Evolutionary conservation across 1,284 basidiomycete species (phyloP).

Genomic region (Apiotrichum sp.): DNA sequence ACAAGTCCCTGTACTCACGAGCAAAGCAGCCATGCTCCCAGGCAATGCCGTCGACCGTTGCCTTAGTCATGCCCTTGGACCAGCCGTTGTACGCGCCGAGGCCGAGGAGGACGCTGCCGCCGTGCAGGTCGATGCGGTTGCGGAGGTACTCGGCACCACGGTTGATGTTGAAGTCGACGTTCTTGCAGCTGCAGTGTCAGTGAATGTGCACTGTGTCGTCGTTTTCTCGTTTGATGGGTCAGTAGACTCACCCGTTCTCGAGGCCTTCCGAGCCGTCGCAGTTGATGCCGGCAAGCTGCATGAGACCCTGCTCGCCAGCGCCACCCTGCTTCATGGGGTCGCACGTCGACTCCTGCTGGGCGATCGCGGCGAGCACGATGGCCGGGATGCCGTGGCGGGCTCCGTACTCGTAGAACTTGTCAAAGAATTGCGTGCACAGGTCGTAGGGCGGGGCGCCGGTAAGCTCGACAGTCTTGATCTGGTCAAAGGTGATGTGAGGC

Average conservation of each 20-base stretch:
- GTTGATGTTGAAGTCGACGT: constrained; percentile 56
- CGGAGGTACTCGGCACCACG: constrained; percentile 26
- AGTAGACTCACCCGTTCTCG: too few species aligned
- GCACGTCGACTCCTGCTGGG: constrained; percentile 74
- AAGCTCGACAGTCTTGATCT: constrained; percentile 55
- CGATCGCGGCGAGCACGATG: constrained; percentile 74
- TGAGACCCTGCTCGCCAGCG: constrained; percentile 71
- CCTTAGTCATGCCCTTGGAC: constrained; percentile 58
- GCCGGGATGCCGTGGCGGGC: constrained; percentile 34
- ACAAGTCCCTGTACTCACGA: not conserved
- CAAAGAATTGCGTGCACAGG: constrained; percentile 56
- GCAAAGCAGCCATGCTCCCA: not conserved
- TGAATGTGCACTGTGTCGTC: not conserved
- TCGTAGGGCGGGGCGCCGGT: constrained; percentile 56
- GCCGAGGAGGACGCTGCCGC: constrained; percentile 57
- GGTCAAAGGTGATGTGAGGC: constrained; percentile 51
- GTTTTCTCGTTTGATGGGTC: not conserved
- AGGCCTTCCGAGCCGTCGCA: constrained; percentile 50
- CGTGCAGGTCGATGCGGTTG: constrained; percentile 41
- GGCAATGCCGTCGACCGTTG: constrained; percentile 25
- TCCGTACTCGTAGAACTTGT: constrained; percentile 61
- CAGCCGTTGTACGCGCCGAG: constrained; percentile 78
- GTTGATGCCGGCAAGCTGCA: constrained; percentile 78
- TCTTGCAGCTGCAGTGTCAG: constrained; percentile 20
- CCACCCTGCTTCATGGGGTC: constrained; percentile 62